phyloP scores from a whole-genome alignment of 176 grass and related monocot genomes.

The Echinochloa phyllopogon region DNA sequence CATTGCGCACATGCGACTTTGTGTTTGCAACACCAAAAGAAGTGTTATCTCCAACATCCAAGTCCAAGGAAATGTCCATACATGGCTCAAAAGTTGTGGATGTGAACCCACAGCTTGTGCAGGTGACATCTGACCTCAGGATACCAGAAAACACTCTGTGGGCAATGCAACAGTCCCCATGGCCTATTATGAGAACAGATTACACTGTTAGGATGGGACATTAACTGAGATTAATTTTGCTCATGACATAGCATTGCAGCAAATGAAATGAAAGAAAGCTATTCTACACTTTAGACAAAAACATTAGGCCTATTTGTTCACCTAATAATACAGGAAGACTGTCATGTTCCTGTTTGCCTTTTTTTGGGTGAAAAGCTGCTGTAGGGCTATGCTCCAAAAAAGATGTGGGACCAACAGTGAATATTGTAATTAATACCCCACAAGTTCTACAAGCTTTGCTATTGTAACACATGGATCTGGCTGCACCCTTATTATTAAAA shows the following conservation, averaged over 20 bases:
- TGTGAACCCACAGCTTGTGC: conserved; percentile 91
- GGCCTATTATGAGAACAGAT: conserved; percentile 46
- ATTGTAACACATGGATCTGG: conserved; percentile 11
- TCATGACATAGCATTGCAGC: neutral
- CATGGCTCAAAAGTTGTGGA: conserved; percentile 99
- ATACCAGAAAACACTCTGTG: conserved; percentile 94
- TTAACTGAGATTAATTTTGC: neutral
- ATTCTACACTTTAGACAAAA: neutral
- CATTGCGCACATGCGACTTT: conserved; percentile 60
- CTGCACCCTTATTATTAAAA: neutral
- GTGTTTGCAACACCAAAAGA: conserved; percentile 39
- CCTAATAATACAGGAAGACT: conserved; percentile 2
- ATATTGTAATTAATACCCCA: neutral
- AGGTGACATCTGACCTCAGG: conserved; percentile 95
- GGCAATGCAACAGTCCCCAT: conserved; percentile 97
- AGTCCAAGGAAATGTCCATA: conserved; percentile 88
- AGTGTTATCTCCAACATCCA: conserved; percentile 58
- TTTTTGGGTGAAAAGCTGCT: neutral
- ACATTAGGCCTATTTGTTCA: neutral
- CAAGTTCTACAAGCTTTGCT: neutral
- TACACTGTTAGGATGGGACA: conserved; percentile 38
- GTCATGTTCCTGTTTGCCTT: neutral
- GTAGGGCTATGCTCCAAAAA: neutral
- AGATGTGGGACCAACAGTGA: conserved; percentile 13
- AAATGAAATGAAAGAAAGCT: conserved; percentile 22